Evolutionary conservation across 805 yeast species (phyloP), one percentile per base, ranked within the genome.

Genomic region (Lipomyces mesembrius): DNA sequence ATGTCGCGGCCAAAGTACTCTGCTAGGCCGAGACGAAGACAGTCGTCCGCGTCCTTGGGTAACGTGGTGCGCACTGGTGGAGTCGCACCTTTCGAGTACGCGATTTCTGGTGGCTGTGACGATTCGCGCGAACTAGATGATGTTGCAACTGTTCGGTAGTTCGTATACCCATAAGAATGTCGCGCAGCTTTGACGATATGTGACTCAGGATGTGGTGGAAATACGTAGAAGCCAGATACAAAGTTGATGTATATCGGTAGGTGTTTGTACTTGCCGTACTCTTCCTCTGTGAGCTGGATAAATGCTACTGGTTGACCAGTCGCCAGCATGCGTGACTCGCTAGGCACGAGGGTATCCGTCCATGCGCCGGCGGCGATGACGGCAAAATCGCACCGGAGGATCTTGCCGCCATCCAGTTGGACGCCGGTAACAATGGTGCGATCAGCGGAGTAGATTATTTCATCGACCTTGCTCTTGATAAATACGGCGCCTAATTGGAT

Each of bases 221-320:
- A 72, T 3, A 57, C 59, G 60, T 72, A 72, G 59, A 71, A 69
- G 11, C 74, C 72, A 14, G 70, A 57, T 8, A 56, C 70, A 35
- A 72, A 66, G 58, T 72, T 71, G 59, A 71, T 61, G 53, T 71
- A 62, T 8, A 72, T 63, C n/a, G 74, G 74, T 12, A 71, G 56
- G 51, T 69, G 56, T 54, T 58, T 62, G 11, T 37, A 43, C 25
- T 43, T 37, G 29, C 63, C 64, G 61, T 57, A 66, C 37, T 70
- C 73, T 11, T 53, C 70, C n/a, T 65, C 70, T 1, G 73, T 66
- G 22, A 70, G 64, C 57, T 65, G 70, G 17, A 69, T 52, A 57
- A 62, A 72, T 11, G 69, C 73, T 3, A 70, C 73, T 9, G 73
- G 73, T 57, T 69, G 73, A 3, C 74, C 74, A 12, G 69, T 62